Conservation (phyloP, 2,329 filamentous ascomycete genomes). For the Cladobotryum protrusum region DNA sequence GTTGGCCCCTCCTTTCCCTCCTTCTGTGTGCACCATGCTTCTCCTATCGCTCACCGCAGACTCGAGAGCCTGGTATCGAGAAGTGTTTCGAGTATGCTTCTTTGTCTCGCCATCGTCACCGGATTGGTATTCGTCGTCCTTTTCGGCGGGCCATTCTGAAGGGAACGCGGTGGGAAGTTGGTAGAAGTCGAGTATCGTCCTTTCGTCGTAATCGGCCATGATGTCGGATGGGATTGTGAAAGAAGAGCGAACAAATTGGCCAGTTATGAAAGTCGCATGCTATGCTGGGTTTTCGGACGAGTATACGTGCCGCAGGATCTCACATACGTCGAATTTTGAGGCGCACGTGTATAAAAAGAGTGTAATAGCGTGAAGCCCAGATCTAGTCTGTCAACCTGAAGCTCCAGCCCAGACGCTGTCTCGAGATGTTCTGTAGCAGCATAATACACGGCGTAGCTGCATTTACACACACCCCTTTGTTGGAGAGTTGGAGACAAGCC, state of each 20-base stretch:
- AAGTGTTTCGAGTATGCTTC: slow-evolving; percentile 57
- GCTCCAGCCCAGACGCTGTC: not conserved
- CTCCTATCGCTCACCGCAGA: slow-evolving; percentile 64
- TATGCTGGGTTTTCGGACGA: not conserved
- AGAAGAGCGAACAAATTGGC: not conserved
- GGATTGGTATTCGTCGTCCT: slow-evolving; percentile 63
- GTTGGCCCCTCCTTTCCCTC: slow-evolving; percentile 58
- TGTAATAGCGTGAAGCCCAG: not conserved
- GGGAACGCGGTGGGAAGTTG: slow-evolving; percentile 74
- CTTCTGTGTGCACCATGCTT: slow-evolving; percentile 59
- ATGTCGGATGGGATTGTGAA: slow-evolving; percentile 9
- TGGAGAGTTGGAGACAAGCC: too few relatives aligned
- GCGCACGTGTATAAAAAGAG: not conserved
- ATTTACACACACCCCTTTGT: not conserved
- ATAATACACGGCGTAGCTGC: not conserved
- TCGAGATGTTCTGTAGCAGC: not conserved
- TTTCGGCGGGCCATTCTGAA: slow-evolving; percentile 77
- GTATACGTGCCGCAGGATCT: not conserved
- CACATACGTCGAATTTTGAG: too few relatives aligned
- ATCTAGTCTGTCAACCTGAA: not conserved
- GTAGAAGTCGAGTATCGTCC: slow-evolving; percentile 81
- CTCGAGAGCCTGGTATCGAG: slow-evolving; percentile 79
- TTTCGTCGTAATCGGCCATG: slow-evolving; percentile 70
- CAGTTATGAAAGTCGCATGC: not conserved
- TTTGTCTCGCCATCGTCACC: slow-evolving; percentile 45